These are phyloP conservation scores for Epichloe scottii DNA, from an alignment of 2,329 filamentous ascomycete genomes.

Conservation along the genomic window DNA sequence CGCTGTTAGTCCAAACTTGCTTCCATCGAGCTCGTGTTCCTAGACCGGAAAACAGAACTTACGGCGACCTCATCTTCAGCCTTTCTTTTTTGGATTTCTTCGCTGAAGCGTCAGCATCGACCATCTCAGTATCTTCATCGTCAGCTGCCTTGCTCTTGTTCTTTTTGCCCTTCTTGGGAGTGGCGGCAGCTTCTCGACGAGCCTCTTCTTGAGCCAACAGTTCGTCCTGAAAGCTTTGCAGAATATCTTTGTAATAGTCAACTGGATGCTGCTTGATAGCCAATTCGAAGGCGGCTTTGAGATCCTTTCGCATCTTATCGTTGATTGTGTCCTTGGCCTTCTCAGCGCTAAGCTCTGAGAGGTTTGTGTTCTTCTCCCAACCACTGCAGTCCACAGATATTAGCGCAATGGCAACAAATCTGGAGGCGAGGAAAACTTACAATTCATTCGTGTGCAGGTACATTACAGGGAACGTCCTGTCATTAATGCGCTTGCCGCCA, in stretches of 20 bases:
- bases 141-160: slow-evolving; percentile 39
- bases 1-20: neutral
- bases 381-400: slow-evolving; percentile 41
- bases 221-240: slow-evolving; percentile 58
- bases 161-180: slow-evolving; percentile 30
- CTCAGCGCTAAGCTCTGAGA: slow-evolving; percentile 64
- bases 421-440: slow-evolving; percentile 42
- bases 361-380: slow-evolving; percentile 78
- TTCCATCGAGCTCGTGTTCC: neutral
- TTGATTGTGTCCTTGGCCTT: slow-evolving; percentile 56
- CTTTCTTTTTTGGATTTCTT: slow-evolving; percentile 69
- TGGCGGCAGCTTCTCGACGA: slow-evolving; percentile 27
- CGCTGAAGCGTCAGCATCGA: slow-evolving; percentile 43
- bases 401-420: neutral
- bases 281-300: slow-evolving; percentile 68
- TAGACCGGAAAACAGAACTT: slow-evolving; percentile 9
- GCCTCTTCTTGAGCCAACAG: slow-evolving; percentile 42
- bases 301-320: slow-evolving; percentile 67
- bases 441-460: slow-evolving; percentile 93
- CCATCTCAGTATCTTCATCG: slow-evolving; percentile 49
- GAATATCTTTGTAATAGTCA: slow-evolving; percentile 69
- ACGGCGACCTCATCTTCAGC: slow-evolving; percentile 61
- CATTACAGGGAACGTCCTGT: slow-evolving; percentile 90
- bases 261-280: slow-evolving; percentile 69
- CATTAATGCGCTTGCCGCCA: slow-evolving; percentile 71